Base-by-base conservation (phyloP, 495 filamentous ascomycete species). In the Hypoxylon fragiforme region DNA sequence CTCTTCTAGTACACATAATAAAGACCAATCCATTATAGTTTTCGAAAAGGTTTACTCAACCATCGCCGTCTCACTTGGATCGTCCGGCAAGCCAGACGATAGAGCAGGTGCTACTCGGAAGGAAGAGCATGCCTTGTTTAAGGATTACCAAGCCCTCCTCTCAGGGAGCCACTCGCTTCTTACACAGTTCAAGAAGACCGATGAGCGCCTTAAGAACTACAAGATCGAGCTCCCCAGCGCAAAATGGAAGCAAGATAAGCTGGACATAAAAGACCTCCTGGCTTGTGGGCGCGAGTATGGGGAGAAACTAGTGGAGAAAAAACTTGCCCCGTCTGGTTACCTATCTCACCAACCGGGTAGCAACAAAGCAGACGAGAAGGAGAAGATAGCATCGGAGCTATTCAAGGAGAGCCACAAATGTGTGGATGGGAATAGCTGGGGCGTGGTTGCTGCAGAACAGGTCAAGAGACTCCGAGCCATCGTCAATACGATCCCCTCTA, bases 201-300 rank as follows among this genome's bases (percentile, higher is more conserved):
- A 64, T 7, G 60, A 65, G 16, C 57, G 44, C 38, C 51, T 64
- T 6, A 50, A 58, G n/a, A 38, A 44, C 1, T 40, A 62, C 5
- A 59, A 60, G 21, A 13, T 65, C 7, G 45, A 49, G 1, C 38
- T 63, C 12, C 72, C 69, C 2, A 57, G 52, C 7, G 61, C 59
- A 32, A 57, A 44, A 14, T 76, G 72, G 72, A 56, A 61, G 47
- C 48, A 72, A 34, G 73, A 76, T 28, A 58, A 64, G 12, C 44
- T 62, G 36, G 54, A 69, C 1, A 63, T 68, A 40, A 63, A 58
- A 15, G 62, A 67, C 30, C 34, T 76, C 47, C 54, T 76, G 13
- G 38, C 55, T 11, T 70, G 50, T 20, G 67, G 72, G 9, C 58
- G 50, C 35, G 37, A 61, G 36, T 59, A 72, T 40, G 72, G 68